phyloP scores from a whole-genome alignment of 768 basidiomycete genomes.

The Mycena rosella region DNA sequence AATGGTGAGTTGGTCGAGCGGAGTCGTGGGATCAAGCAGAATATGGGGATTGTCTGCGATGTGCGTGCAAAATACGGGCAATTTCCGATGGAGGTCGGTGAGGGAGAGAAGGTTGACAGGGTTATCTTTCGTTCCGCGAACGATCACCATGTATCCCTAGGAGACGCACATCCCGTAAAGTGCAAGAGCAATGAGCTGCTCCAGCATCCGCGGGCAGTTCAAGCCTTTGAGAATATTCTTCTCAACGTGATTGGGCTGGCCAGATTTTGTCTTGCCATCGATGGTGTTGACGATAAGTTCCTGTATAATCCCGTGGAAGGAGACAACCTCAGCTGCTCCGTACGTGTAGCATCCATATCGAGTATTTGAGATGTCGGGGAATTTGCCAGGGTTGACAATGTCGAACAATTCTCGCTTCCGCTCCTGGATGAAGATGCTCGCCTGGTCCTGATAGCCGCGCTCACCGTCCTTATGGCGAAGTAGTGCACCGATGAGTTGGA shows the following conservation, averaged over 20 bases:
- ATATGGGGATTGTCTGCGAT: constrained; percentile 30
- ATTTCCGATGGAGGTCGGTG: constrained; percentile 34
- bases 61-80: constrained; percentile 32
- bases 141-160: constrained; percentile 40
- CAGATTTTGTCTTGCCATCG: constrained; percentile 33
- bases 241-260: constrained; percentile 40
- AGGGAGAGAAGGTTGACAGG: constrained; percentile 34
- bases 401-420: constrained; percentile 27
- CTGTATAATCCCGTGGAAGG: constrained; percentile 7
- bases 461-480: neutral
- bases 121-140: no score
- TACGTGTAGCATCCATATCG: constrained; percentile 13
- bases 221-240: constrained; percentile 38
- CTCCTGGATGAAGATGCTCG: constrained; percentile 26
- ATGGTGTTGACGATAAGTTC: constrained; percentile 30
- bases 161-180: constrained; percentile 40
- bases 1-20: neutral
- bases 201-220: constrained; percentile 20
- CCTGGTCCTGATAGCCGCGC: constrained; percentile 30
- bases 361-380: constrained; percentile 42
- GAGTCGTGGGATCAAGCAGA: no score
- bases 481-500: neutral
- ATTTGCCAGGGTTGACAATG: constrained; percentile 23
- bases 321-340: no score
- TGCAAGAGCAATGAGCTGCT: constrained; percentile 39